These are phyloP conservation scores for Yamadazyma taylorii DNA, from an alignment of 1,139 yeast genomes.

Conservation along the genomic window DNA sequence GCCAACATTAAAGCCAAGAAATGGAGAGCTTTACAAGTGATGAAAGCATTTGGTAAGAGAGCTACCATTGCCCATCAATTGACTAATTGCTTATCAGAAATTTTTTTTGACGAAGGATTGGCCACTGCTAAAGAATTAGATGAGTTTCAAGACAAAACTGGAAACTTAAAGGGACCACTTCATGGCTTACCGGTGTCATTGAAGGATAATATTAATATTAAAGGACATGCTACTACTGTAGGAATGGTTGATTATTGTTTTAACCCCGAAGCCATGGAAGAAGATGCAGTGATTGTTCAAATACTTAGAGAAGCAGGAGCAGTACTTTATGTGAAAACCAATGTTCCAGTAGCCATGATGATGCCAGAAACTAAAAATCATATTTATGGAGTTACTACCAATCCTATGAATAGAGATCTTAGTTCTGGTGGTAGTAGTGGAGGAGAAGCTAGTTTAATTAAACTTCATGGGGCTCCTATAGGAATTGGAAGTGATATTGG, in stretches of 20 bases:
- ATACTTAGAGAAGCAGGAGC: conserved; percentile 31
- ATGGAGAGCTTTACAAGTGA: conserved; percentile 26
- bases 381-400: conserved; percentile 33
- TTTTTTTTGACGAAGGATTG: conserved; percentile 36
- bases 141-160: conserved; percentile 24
- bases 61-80: conserved; percentile 50
- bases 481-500: conserved; percentile 62
- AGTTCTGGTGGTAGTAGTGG: conserved; percentile 41
- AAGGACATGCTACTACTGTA: conserved; percentile 52
- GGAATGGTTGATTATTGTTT: conserved; percentile 42
- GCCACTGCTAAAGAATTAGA: conserved; percentile 29
- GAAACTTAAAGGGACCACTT: conserved; percentile 29
- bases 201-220: conserved; percentile 56
- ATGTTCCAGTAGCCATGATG: conserved; percentile 40
- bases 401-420: conserved; percentile 31
- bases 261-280: conserved; percentile 28
- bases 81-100: conserved; percentile 36
- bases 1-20: conserved; percentile 29
- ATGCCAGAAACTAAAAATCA: conserved; percentile 39
- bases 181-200: conserved; percentile 74
- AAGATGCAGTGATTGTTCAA: conserved; percentile 28
- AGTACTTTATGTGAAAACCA: conserved; percentile 34
- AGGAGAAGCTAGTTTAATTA: conserved; percentile 38
- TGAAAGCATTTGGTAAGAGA: conserved; percentile 32
- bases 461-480: conserved; percentile 41